Evolutionary conservation across 106 monocot genomes (phyloP).

Genomic region (Acorus gramineus): DNA sequence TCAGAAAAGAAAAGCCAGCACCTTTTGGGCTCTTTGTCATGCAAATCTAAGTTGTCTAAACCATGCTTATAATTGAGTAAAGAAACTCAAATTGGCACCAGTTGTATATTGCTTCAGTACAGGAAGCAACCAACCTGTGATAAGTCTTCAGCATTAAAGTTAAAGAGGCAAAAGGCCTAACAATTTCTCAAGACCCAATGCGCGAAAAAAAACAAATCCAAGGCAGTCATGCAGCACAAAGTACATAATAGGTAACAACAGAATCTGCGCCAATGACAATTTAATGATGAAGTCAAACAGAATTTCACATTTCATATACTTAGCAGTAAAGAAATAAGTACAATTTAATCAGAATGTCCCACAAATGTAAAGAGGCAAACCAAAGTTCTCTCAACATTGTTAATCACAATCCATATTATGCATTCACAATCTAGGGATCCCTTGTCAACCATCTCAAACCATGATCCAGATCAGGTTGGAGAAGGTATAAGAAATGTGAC

Average conservation of each 20-base stretch:
- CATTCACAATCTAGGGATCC: no score
- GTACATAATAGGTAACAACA: background rate
- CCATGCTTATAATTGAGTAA: conserved; percentile 37
- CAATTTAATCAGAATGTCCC: no score
- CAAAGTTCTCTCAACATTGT: no score
- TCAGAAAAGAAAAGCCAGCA: conserved; percentile 13
- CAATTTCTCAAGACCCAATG: conserved; percentile 77
- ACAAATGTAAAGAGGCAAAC: no score
- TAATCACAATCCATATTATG: no score
- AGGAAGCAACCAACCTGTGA: conserved; percentile 75
- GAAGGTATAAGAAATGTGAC: no score
- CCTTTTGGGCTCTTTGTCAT: conserved; percentile 45
- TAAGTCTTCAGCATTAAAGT: conserved; percentile 36
- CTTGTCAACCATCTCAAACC: no score
- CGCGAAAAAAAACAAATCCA: conserved; percentile 67
- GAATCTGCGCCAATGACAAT: background rate
- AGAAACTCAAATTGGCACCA: conserved; percentile 71
- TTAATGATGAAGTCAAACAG: no score
- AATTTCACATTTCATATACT: no score
- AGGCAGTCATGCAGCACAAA: conserved; percentile 65
- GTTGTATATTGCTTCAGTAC: conserved; percentile 75
- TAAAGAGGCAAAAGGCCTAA: conserved; percentile 48
- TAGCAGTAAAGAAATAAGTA: no score
- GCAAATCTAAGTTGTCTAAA: conserved; percentile 7
- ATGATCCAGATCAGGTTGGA: no score